phyloP scores from a whole-genome alignment of 371 early-diverging fungal species.

The Circinella minor region DNA sequence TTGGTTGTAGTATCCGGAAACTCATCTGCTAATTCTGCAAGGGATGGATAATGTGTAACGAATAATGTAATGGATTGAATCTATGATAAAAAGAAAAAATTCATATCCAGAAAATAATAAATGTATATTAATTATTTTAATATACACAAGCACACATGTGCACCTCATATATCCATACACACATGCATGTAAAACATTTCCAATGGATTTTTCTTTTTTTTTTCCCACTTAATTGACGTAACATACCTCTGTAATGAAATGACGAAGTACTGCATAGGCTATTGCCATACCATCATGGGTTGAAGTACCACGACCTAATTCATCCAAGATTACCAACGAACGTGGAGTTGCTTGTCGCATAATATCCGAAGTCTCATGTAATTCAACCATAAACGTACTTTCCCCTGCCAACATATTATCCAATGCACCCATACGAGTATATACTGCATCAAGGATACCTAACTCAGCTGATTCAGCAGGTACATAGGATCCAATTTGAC shows the following conservation, averaged over 20 bases:
- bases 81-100: conserved; percentile 11
- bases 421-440: conserved; percentile 71
- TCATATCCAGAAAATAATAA: too few species aligned
- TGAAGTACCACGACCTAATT: conserved; percentile 97
- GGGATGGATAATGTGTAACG: conserved; percentile 79
- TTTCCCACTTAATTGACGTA: too few species aligned
- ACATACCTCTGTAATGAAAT: conserved; percentile 71
- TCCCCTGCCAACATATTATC: conserved; percentile 75
- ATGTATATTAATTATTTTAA: too few species aligned
- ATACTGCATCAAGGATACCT: conserved; percentile 72
- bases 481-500: conserved; percentile 84
- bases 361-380: conserved; percentile 81
- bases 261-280: conserved; percentile 84
- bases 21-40: conserved; percentile 52
- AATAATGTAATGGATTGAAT: conserved; percentile 59
- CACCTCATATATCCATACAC: too few species aligned
- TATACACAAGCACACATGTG: too few species aligned
- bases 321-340: conserved; percentile 93
- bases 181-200: too few species aligned
- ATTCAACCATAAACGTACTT: conserved; percentile 91
- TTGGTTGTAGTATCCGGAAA: conserved; percentile 49
- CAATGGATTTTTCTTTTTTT: too few species aligned
- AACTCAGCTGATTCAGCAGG: conserved; percentile 61
- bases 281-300: conserved; percentile 93
- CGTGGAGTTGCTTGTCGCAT: conserved; percentile 68